Evolutionary conservation across 169 alveolate genomes (phyloP).

Genomic region (Babesia sp.): DNA sequence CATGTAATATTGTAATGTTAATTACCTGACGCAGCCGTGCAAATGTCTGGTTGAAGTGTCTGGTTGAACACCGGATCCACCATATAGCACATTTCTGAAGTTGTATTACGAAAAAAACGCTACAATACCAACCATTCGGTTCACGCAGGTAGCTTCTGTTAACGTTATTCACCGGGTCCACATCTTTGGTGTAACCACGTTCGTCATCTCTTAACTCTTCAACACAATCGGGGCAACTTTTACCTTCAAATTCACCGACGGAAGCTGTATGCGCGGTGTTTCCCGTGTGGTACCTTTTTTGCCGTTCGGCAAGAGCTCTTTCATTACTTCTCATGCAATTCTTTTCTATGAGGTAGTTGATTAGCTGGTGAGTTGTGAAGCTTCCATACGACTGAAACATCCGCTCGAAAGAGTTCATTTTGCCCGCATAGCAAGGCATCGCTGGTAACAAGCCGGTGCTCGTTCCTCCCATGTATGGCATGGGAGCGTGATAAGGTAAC

Average conservation of each 20-base stretch:
- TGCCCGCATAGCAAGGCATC: constrained; percentile 13
- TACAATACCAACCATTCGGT: not conserved
- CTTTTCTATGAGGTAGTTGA: constrained; percentile 19
- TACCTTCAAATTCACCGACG: not conserved
- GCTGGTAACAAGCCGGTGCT: not conserved
- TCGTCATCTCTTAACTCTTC: not conserved
- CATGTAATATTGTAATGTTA: not conserved
- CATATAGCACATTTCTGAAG: not conserved
- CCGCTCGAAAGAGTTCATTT: constrained; percentile 10
- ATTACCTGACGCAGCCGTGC: constrained; percentile 2
- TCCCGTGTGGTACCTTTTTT: not conserved
- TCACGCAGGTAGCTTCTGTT: not conserved
- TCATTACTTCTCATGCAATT: constrained; percentile 1
- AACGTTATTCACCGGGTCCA: not conserved
- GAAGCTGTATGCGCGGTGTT: not conserved
- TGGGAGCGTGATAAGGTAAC: not conserved
- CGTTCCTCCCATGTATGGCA: not conserved
- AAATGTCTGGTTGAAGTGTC: not conserved
- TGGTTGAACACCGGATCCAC: not conserved
- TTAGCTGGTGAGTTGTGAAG: constrained; percentile 3
- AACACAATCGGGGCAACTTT: not conserved
- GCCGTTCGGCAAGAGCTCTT: not conserved
- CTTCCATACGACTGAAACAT: constrained; percentile 12
- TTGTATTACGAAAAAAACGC: not conserved
- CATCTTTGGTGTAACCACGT: not conserved